phyloP scores from a whole-genome alignment of 1,284 basidiomycete species.

The Malassezia pachydermatis region DNA sequence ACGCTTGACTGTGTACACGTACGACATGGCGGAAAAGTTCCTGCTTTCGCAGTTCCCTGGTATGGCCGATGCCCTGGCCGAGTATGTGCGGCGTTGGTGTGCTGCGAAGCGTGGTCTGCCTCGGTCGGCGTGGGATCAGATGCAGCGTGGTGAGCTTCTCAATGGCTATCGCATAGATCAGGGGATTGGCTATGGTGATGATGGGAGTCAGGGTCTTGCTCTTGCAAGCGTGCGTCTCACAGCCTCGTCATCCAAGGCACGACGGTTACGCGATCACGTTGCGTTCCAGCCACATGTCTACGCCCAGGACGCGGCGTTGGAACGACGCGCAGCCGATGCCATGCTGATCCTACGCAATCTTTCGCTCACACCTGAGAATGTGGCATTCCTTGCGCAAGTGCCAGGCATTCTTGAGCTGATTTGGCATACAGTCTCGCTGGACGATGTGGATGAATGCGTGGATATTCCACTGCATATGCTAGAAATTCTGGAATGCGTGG shows the following conservation, averaged over 20 bases:
- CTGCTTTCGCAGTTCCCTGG: conserved; percentile 30
- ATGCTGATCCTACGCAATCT: conserved; percentile 35
- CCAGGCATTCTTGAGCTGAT: conserved; percentile 5
- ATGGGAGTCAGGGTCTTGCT: background rate
- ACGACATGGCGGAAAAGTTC: conserved; percentile 18
- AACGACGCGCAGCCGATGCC: conserved; percentile 34
- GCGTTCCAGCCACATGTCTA: conserved; percentile 3
- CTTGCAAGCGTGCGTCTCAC: background rate
- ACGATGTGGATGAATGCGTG: conserved; percentile 19
- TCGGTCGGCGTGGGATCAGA: conserved; percentile 25
- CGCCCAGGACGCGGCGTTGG: conserved; percentile 23
- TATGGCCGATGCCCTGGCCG: conserved; percentile 30
- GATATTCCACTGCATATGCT: conserved; percentile 39
- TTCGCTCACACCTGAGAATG: conserved; percentile 20
- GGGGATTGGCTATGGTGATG: conserved; percentile 31
- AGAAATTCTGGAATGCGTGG: conserved; percentile 35
- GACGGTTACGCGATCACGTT: background rate
- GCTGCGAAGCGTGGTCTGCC: conserved; percentile 26
- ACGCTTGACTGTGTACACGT: conserved; percentile 25
- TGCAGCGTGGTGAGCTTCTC: background rate
- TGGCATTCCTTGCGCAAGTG: conserved; percentile 10
- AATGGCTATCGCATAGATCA: conserved; percentile 16
- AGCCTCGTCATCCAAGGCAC: too few relatives aligned
- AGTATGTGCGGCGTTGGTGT: conserved; percentile 25
- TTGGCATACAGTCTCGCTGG: background rate